Evolutionary conservation across 2,329 filamentous ascomycete species (phyloP), one percentile per base, ranked within the genome.

Genomic region (Chaetothyriales sp.): DNA sequence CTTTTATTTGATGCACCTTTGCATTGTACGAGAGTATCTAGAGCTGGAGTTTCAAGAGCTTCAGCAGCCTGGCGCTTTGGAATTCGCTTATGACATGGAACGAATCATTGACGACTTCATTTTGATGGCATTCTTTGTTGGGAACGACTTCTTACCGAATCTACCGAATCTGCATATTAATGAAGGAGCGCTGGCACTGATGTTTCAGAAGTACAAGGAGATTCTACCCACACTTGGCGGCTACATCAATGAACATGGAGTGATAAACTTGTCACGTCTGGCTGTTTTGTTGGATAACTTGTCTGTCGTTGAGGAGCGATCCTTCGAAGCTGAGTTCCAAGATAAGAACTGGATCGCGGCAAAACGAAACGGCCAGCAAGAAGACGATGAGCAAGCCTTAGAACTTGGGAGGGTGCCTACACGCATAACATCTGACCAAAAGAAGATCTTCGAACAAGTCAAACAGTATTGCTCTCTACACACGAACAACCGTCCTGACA

Each of bases 71-170:
- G 85, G 82, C 18, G 73, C 74, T 61, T 74, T 95, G 60, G 75
- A 73, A 43, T 89, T 95, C 62, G 74, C 80, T 47, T 98, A 94
- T 65, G 86, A 98, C 65, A 84, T 98, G 77, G 92, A 98, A 73
- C 81, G 85, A 58, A 82, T 98, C 64, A 97, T 98, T 71, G 92
- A 98, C 67, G 92, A 98, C 74, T 98, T 98, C 69, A 97, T 98
- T 66, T 79, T 98, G 55, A 95, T 98, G 89, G 90, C 89, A 47
- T 98, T 98, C 73, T 98, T 98, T 68, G 88, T 98, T 63, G 92
- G 92, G 66, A 98, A 98, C 69, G 92, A 98, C 77, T 98, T 98
- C 72, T 77, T 98, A 67, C 92, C 92, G 2, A 95, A 98, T 69
- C 76, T 98, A 53, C 94, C 94, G 4, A 87, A 94, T 64, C 72